phyloP scores from a whole-genome alignment of 1,284 basidiomycete genomes.

The Austroboletus rostrupii region DNA sequence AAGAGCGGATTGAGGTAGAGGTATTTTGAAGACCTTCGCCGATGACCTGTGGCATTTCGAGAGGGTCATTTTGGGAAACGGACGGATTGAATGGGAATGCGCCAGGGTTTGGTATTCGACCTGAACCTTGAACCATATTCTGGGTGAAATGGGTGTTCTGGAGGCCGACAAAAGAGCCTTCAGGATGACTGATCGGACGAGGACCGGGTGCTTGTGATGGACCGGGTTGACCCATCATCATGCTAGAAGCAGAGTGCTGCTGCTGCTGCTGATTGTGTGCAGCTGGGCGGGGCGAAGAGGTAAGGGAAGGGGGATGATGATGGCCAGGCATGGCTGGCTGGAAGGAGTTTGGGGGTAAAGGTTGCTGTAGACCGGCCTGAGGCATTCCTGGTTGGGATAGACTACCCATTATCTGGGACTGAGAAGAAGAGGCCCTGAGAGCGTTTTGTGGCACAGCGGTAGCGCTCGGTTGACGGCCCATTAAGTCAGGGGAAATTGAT shows the following conservation, averaged over 20 bases:
- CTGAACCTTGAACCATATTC: constrained; percentile 30
- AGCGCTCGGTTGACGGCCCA: constrained; percentile 34
- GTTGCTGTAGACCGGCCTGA: constrained; percentile 34
- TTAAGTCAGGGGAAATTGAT: constrained; percentile 43
- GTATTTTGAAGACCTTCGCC: constrained; percentile 40
- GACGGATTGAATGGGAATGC: constrained; percentile 40
- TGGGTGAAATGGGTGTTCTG: constrained; percentile 40
- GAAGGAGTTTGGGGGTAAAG: constrained; percentile 44
- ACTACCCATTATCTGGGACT: constrained; percentile 46
- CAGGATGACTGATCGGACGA: constrained; percentile 46
- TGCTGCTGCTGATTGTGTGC: constrained; percentile 38
- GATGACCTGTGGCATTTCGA: constrained; percentile 38
- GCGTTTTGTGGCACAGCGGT: constrained; percentile 38
- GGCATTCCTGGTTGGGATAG: constrained; percentile 43
- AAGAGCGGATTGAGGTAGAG: constrained; percentile 34
- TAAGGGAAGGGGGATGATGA: constrained; percentile 36
- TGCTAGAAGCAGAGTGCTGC: constrained; percentile 35
- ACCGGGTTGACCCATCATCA: constrained; percentile 42
- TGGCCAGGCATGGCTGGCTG: constrained; percentile 31
- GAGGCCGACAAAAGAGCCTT: constrained; percentile 44
- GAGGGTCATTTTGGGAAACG: constrained; percentile 36
- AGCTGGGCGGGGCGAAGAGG: constrained; percentile 46
- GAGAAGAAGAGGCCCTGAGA: constrained; percentile 38
- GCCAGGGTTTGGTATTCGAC: constrained; percentile 38
- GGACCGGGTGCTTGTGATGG: constrained; percentile 41